A percentile compares a stretch with the other conserved stretches of the same genome.
Evolutionary conservation across 2,329 filamentous ascomycete species (phyloP).

Genomic region (Leptodontidium sp.): DNA sequence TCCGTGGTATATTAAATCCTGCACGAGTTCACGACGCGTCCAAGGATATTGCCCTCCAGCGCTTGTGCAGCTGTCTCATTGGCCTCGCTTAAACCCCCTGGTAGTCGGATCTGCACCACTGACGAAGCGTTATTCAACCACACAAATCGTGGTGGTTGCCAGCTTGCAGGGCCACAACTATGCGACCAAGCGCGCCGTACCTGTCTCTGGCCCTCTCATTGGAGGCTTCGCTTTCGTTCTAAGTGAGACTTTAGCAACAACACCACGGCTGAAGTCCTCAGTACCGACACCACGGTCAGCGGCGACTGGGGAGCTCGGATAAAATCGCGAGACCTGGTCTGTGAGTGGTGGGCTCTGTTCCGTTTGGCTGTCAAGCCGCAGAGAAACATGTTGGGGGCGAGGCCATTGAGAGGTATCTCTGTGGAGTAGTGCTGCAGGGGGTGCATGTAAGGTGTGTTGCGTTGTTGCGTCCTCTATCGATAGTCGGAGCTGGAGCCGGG

Average conservation of each 20-base stretch:
- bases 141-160: slow-evolving; percentile 15
- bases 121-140: slow-evolving; percentile 10
- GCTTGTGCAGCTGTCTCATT: slow-evolving; percentile 21
- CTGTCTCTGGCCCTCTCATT: slow-evolving; percentile 17
- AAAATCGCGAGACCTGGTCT: not conserved
- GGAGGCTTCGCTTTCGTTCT: slow-evolving; percentile 11
- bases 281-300: slow-evolving; percentile 21
- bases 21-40: slow-evolving; percentile 8
- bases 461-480: slow-evolving; percentile 25
- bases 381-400: slow-evolving; percentile 15
- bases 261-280: slow-evolving; percentile 21
- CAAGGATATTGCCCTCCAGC: slow-evolving; percentile 24
- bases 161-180: slow-evolving; percentile 11
- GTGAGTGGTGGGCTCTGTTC: slow-evolving; percentile 24
- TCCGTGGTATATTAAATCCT: slow-evolving; percentile 14
- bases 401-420: slow-evolving; percentile 20
- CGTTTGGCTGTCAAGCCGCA: slow-evolving; percentile 23
- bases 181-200: slow-evolving; percentile 25
- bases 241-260: slow-evolving; percentile 24
- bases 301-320: slow-evolving; percentile 17
- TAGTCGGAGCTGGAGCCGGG: slow-evolving; percentile 18
- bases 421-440: slow-evolving; percentile 20
- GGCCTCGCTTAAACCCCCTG: slow-evolving; percentile 23
- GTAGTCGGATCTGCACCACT: slow-evolving; percentile 16
- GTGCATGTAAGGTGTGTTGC: slow-evolving; percentile 26